Evolutionary conservation across 2,329 filamentous ascomycete genomes (phyloP), one percentile per base, ranked within the genome.

Genomic region (Colletotrichum tamarilloi): DNA sequence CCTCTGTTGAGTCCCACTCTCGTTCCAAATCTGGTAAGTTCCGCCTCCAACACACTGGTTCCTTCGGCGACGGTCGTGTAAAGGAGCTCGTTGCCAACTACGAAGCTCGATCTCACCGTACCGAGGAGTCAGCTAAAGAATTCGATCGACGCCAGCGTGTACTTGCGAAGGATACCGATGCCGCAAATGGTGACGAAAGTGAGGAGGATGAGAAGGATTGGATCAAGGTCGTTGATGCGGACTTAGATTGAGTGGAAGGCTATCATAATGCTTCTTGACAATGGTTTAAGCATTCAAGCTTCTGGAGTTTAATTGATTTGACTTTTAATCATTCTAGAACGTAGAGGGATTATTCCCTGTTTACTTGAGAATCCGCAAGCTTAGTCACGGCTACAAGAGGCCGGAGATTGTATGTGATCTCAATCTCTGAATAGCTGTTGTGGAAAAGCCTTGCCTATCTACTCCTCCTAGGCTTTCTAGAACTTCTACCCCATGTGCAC

Each of bases 81-180:
- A 56, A 62, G 49, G 6, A 66, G 24, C 59, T 73, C 1, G 56
- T 73, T 16, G 67, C 71, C 24, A 35, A 38, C 26, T 66, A 66
- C 14, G 71, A 73, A n/a, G 67, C 46, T 16, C 60, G 55, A 4
- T 60, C 30, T 24, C 46, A 38, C 11, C 49, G 46, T 19, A 6
- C 2, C 24, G 46, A 53, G 7, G 67, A 71, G 22, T 4, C 56
- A 56, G n/a, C 14, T 9, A 6, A 55, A 9, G 46, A 55, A 22
- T 4, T 16, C 1, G 7, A 9, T 3, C 58, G 58, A 16, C 58
- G 60, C 16, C 38, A 30, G n/a, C 46, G 30, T 7, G 62, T 66
- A 19, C 16, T 30, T 26, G 11, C 24, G 3, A 3, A 38, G 11
- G 2, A 9, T 22, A n/a, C 4, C 1, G 4, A 16, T 14, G 2